Evolutionary conservation across 306 rosid genomes (phyloP).

Genomic region (Acacia confusa): DNA sequence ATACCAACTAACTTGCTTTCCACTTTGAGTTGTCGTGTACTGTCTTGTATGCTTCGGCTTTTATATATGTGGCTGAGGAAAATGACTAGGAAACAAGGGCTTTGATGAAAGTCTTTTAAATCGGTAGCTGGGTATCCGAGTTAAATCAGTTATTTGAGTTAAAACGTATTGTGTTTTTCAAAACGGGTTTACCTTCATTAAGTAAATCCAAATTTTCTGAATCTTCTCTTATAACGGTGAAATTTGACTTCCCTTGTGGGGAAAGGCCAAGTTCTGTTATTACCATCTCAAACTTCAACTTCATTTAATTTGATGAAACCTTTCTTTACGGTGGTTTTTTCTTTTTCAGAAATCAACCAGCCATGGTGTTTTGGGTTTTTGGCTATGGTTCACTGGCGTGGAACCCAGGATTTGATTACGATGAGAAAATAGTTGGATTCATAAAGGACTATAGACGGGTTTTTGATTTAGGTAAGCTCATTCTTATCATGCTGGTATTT

Average conservation of each 20-base stretch:
- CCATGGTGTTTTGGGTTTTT: slow-evolving; percentile 95
- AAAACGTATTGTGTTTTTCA: background rate
- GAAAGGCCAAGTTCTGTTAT: background rate
- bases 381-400: slow-evolving; percentile 97
- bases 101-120: background rate
- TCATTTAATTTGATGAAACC: background rate
- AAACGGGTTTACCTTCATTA: background rate
- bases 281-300: background rate
- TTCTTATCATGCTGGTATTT: background rate
- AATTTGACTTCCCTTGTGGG: background rate
- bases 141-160: background rate
- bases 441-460: slow-evolving; percentile 89
- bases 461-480: slow-evolving; percentile 75
- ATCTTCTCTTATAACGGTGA: background rate
- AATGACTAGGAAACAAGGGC: background rate
- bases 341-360: slow-evolving; percentile 33
- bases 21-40: background rate
- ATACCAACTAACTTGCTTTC: background rate
- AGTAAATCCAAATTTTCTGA: background rate
- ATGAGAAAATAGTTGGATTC: slow-evolving; percentile 77
- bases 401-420: slow-evolving; percentile 92
- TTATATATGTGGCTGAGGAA: background rate
- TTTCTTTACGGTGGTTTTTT: background rate
- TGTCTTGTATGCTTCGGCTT: background rate
- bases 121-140: background rate